These are phyloP conservation scores for Linum lewisii DNA, from an alignment of 345 rosid genomes.

Conservation along the genomic window DNA sequence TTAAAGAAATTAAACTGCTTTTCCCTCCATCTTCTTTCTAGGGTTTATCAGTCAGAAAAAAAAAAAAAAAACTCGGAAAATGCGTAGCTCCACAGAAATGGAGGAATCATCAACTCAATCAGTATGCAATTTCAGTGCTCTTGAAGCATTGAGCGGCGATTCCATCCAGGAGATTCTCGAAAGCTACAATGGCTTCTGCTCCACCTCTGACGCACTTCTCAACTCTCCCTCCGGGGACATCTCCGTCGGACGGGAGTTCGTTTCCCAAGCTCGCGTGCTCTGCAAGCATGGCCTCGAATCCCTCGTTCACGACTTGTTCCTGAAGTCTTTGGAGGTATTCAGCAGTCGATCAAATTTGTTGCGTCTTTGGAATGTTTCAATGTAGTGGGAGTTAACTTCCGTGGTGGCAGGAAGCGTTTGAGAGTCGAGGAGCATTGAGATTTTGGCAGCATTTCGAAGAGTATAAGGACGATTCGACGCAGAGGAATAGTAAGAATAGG, in stretches of 20 bases:
- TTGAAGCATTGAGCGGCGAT: conserved; percentile 40
- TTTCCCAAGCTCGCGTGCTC: conserved; percentile 43
- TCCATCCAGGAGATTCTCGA: conserved; percentile 45
- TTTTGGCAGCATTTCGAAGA: conserved; percentile 73
- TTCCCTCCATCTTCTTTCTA: too few relatives aligned
- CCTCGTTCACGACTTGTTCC: conserved; percentile 67
- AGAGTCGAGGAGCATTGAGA: conserved; percentile 39
- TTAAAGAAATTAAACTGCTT: too few relatives aligned
- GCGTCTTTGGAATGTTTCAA: neutral
- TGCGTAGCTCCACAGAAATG: too few relatives aligned
- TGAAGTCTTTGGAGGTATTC: conserved; percentile 56
- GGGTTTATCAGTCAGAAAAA: too few relatives aligned
- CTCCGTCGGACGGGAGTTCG: conserved; percentile 35
- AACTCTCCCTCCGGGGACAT: conserved; percentile 27
- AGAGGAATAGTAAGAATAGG: conserved; percentile 19
- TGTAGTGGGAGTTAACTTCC: neutral
- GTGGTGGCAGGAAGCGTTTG: conserved; percentile 51
- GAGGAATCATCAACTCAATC: conserved; percentile 28
- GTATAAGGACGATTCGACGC: conserved; percentile 22
- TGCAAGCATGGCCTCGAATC: conserved; percentile 62
- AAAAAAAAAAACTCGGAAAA: too few relatives aligned
- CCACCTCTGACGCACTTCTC: conserved; percentile 48
- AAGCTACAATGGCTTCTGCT: conserved; percentile 50
- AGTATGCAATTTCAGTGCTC: conserved; percentile 34
- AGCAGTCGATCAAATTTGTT: neutral